These are phyloP conservation scores for Alisma plantagoaquatica DNA, from an alignment of 106 monocot genomes.

Conservation along the genomic window DNA sequence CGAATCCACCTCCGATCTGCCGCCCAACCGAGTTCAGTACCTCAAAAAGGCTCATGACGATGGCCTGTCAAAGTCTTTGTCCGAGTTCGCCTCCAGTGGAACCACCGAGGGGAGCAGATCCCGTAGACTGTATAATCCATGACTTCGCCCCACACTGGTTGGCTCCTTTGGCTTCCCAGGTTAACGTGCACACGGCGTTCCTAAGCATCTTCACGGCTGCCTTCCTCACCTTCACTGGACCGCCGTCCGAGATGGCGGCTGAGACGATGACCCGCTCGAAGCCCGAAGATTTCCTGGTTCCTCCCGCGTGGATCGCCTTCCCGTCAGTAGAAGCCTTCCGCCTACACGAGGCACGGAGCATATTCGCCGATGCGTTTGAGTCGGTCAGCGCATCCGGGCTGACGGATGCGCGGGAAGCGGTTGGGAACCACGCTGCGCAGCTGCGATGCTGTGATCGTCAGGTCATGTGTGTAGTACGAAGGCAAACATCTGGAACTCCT, in stretches of 20 bases:
- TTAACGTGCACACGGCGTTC: conserved; percentile 16
- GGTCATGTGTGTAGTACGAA: conserved; percentile 22
- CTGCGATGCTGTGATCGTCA: conserved; percentile 11
- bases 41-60: too few relatives aligned
- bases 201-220: conserved; percentile 14
- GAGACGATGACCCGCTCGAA: background rate
- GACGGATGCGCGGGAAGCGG: background rate
- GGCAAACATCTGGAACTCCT: conserved; percentile 6
- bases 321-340: conserved; percentile 12
- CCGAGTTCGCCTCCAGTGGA: too few relatives aligned
- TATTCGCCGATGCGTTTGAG: background rate
- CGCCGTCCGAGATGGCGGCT: background rate
- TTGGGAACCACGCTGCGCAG: background rate
- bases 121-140: too few relatives aligned
- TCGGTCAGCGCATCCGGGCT: conserved; percentile 2
- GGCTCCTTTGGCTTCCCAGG: conserved; percentile 5
- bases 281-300: conserved; percentile 13
- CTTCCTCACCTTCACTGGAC: conserved; percentile 2
- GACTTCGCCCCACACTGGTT: conserved; percentile 45
- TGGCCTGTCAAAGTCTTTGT: too few relatives aligned
- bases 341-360: conserved; percentile 11
- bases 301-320: conserved; percentile 27
- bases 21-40: too few relatives aligned
- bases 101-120: too few relatives aligned
- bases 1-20: too few relatives aligned